Evolutionary conservation across 805 yeast genomes (phyloP).

Genomic region (Nakazawaea populi): DNA sequence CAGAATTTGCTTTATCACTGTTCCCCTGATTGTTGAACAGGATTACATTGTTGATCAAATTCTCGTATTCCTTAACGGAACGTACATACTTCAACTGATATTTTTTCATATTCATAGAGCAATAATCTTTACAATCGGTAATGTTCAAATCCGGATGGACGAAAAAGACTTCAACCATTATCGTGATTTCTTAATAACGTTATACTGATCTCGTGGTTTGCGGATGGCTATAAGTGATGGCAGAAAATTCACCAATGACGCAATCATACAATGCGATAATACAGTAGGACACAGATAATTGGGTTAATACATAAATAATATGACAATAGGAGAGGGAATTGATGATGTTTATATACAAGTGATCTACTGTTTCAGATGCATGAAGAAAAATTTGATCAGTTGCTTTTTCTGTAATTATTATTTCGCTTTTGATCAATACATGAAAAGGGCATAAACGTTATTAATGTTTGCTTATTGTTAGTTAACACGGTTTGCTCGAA

Average conservation of each 20-base stretch:
- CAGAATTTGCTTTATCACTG: neutral
- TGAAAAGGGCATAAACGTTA: neutral
- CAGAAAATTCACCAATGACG: neutral
- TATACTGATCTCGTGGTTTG: neutral
- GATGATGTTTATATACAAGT: too few species aligned
- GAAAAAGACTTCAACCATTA: conserved; percentile 8
- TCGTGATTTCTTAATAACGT: too few species aligned
- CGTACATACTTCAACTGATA: conserved; percentile 1
- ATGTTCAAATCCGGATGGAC: conserved; percentile 9
- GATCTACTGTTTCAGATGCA: neutral
- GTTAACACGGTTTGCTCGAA: neutral
- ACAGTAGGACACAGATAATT: too few species aligned
- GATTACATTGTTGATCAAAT: neutral
- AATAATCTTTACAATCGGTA: conserved; percentile 2
- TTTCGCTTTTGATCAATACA: neutral
- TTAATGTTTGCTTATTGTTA: neutral
- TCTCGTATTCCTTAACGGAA: conserved; percentile 2
- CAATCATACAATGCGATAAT: neutral
- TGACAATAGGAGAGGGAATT: too few species aligned
- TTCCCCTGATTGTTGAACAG: neutral
- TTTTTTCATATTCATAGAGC: neutral
- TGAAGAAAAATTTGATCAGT: neutral
- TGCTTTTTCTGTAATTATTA: neutral
- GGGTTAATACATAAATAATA: too few species aligned
- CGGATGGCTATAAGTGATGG: too few species aligned